Percentiles rank a stretch among this genome's conserved stretches.
These are phyloP conservation scores for Fusarium praegraminearum DNA, from an alignment of 2,329 filamentous ascomycete genomes.

Conservation along the genomic window DNA sequence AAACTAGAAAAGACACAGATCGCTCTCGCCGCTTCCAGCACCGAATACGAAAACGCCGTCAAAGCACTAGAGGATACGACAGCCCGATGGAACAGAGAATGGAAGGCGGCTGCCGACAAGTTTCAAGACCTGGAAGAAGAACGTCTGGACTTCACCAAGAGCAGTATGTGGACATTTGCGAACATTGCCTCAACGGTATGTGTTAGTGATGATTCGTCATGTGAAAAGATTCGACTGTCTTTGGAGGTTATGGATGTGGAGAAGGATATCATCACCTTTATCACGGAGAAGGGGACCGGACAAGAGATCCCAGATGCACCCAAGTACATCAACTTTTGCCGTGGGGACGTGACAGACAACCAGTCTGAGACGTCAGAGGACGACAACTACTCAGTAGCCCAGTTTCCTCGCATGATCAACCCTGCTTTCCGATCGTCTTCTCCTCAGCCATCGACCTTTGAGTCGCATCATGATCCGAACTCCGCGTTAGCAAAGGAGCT, in stretches of 20 bases:
- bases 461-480: conserved; percentile 90
- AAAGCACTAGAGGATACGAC: conserved; percentile 97
- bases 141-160: conserved; percentile 95
- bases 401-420: conserved; percentile 95
- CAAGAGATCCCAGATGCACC: conserved; percentile 98
- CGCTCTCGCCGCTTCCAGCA: conserved; percentile 89
- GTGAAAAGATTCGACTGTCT: conserved; percentile 93
- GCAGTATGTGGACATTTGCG: conserved; percentile 96
- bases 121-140: conserved; percentile 99
- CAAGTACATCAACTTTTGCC: conserved; percentile 98
- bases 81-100: conserved; percentile 95
- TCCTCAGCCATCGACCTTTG: conserved; percentile 91
- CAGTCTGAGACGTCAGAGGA: conserved; percentile 88
- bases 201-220: conserved; percentile 95
- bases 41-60: conserved; percentile 92
- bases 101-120: conserved; percentile 98
- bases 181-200: conserved; percentile 98
- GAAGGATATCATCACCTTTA: conserved; percentile 91
- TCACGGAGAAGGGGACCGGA: conserved; percentile 87
- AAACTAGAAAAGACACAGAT: conserved; percentile 99
- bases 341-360: conserved; percentile 84
- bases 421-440: conserved; percentile 96
- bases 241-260: conserved; percentile 97
- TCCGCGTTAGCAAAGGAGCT: conserved; percentile 78
- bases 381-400: conserved; percentile 91